phyloP scores from a whole-genome alignment of 768 basidiomycete genomes.

The Suillus subaureus region DNA sequence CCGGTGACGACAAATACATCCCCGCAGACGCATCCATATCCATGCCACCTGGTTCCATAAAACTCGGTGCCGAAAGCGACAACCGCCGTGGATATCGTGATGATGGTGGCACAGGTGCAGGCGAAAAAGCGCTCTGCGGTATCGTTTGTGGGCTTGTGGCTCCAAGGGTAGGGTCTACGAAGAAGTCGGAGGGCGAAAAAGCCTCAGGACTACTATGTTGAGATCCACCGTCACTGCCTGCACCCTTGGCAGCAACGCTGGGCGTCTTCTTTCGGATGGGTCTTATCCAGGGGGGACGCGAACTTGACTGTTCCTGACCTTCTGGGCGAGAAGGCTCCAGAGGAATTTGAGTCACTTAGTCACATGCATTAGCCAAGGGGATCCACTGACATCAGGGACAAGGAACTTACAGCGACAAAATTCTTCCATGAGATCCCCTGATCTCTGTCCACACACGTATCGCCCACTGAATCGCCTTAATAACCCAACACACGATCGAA shows the following conservation, averaged over 20 bases:
- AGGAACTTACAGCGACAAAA: conserved; percentile 76
- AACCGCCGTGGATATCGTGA: conserved; percentile 29
- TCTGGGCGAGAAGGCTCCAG: conserved; percentile 69
- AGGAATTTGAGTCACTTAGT: conserved; percentile 80
- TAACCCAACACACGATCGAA: conserved; percentile 88
- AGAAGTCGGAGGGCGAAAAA: conserved; percentile 67
- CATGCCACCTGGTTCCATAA: conserved; percentile 37
- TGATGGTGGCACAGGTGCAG: conserved; percentile 19
- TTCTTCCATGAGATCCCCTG: conserved; percentile 93
- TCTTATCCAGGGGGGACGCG: conserved; percentile 84
- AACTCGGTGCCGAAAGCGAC: conserved; percentile 28
- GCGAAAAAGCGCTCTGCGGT: conserved; percentile 22
- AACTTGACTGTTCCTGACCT: conserved; percentile 44
- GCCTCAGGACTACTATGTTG: conserved; percentile 62
- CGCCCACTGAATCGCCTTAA: conserved; percentile 86
- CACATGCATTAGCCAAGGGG: conserved; percentile 15
- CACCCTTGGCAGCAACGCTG: conserved; percentile 47
- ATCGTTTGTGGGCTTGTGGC: conserved; percentile 27
- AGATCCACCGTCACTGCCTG: conserved; percentile 46
- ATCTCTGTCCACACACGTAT: conserved; percentile 89
- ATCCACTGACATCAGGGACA: neutral
- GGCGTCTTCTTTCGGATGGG: conserved; percentile 81
- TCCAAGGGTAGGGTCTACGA: conserved; percentile 44
- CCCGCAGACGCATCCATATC: conserved; percentile 48
- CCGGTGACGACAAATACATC: conserved; percentile 55